Conservation (phyloP, 495 filamentous ascomycete species). For the Jackrogersella multiformis region DNA sequence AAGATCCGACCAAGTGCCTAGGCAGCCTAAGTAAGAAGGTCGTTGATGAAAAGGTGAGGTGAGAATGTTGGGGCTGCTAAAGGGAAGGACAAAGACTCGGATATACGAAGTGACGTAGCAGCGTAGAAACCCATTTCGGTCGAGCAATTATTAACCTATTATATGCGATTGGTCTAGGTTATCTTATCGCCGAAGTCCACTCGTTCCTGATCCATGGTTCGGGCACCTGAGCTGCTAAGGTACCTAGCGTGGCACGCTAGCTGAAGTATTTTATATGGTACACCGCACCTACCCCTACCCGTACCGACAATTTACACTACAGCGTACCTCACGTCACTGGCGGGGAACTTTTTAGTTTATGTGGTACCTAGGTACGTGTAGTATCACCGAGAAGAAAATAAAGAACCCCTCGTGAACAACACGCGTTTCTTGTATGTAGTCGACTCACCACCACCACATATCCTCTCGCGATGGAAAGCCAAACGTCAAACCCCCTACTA, state of each 20-base stretch:
- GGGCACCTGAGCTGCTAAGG: not conserved
- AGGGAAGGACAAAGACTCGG: constrained; percentile 10
- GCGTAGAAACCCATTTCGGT: constrained; percentile 3
- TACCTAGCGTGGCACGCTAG: no score
- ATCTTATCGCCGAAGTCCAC: constrained; percentile 36
- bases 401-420: constrained; percentile 24
- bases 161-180: constrained; percentile 13
- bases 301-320: constrained; percentile 1
- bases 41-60: constrained; percentile 5
- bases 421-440: constrained; percentile 26
- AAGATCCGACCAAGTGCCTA: not conserved
- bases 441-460: not conserved
- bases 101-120: constrained; percentile 27
- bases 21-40: no score
- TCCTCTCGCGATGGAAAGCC: constrained; percentile 45
- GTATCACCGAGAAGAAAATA: no score
- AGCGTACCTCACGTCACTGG: constrained; percentile 11
- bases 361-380: no score
- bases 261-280: no score
- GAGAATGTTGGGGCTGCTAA: not conserved
- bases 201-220: constrained; percentile 6
- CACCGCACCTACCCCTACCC: not conserved
- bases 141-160: constrained; percentile 24
- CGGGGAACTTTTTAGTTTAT: constrained; percentile 4
- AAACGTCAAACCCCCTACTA: constrained; percentile 40